Conservation (phyloP, 176 grass and related monocot species). For the Alopecurus myosuroides region DNA sequence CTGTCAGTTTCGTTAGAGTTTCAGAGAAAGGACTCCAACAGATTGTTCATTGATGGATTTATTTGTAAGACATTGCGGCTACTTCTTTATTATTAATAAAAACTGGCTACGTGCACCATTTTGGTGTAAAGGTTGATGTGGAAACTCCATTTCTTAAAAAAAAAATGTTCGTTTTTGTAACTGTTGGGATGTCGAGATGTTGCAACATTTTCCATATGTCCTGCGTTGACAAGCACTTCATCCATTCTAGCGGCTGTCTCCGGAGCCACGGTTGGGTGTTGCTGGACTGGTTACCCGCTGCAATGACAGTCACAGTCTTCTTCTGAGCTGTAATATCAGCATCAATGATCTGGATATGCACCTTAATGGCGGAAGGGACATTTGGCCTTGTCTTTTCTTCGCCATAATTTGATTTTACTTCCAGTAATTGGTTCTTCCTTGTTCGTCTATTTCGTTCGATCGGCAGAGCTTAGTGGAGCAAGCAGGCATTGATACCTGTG, state of each 20-base stretch:
- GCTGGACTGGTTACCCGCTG: slow-evolving; percentile 25
- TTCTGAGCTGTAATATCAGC: slow-evolving; percentile 1
- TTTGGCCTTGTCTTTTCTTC: background rate
- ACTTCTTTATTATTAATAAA: too few relatives aligned
- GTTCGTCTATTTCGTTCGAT: slow-evolving; percentile 2
- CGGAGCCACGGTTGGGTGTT: slow-evolving; percentile 5
- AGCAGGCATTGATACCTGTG: background rate
- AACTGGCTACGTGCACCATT: too few relatives aligned
- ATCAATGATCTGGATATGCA: slow-evolving; percentile 17
- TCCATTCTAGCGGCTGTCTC: slow-evolving; percentile 18
- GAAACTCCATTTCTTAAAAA: too few relatives aligned
- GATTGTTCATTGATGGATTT: too few relatives aligned
- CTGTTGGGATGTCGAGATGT: background rate
- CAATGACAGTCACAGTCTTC: slow-evolving; percentile 10
- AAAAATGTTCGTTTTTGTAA: too few relatives aligned
- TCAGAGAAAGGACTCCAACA: too few relatives aligned
- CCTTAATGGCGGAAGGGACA: slow-evolving; percentile 10
- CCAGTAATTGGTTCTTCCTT: background rate
- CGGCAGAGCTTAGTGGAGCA: background rate
- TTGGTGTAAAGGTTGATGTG: too few relatives aligned
- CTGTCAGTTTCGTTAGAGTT: too few relatives aligned
- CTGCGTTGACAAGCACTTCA: slow-evolving; percentile 6
- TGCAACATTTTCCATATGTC: background rate
- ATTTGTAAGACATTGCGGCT: too few relatives aligned
- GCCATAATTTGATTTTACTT: slow-evolving; percentile 5